Conservation (phyloP, 2,329 filamentous ascomycete genomes). For the Ophioceras dolichostomum region DNA sequence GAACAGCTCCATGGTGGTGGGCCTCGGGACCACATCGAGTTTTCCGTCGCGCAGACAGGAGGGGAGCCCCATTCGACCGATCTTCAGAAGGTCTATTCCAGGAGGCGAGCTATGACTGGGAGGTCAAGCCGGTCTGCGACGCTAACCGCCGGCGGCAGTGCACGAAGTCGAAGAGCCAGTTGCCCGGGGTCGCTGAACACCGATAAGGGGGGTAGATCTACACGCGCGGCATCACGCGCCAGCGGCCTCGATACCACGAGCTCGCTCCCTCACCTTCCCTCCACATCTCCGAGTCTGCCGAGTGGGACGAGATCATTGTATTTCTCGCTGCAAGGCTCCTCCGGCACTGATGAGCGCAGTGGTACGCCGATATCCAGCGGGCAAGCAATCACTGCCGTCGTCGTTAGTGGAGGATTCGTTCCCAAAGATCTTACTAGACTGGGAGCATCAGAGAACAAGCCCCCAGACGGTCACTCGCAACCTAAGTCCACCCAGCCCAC, state of each 20-base stretch:
- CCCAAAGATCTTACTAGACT: neutral
- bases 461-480: no score
- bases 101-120: no score
- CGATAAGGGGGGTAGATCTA: neutral
- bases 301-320: constrained; percentile 7
- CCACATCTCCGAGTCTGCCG: constrained; percentile 6
- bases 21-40: constrained; percentile 37
- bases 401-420: constrained; percentile 1
- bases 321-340: no score
- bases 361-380: neutral
- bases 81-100: no score
- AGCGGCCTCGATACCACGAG: constrained; percentile 5
- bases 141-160: neutral
- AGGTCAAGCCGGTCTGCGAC: no score
- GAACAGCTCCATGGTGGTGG: constrained; percentile 24
- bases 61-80: no score
- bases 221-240: neutral
- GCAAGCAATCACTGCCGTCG: constrained; percentile 1
- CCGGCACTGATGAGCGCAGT: no score
- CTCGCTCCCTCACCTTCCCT: constrained; percentile 9
- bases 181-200: constrained; percentile 5
- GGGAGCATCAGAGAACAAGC: no score
- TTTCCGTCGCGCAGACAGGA: constrained; percentile 18
- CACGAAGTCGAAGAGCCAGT: constrained; percentile 5
- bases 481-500: no score